Base-by-base conservation (phyloP, 2,329 filamentous ascomycete species). In the Huntiella bhutanensis region DNA sequence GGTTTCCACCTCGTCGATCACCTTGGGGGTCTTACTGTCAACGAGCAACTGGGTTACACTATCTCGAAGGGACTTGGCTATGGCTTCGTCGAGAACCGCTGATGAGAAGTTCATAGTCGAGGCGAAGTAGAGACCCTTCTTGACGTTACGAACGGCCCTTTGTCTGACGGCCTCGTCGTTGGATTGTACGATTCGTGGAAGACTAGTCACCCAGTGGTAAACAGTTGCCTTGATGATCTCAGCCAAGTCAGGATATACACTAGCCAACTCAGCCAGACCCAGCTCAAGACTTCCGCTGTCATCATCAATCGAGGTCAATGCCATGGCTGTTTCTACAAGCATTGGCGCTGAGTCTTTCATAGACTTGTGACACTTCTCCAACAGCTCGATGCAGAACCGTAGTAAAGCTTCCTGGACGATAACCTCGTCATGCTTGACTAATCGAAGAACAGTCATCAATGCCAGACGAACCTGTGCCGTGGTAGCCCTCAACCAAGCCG, bases 151-250 rank as follows among this genome's bases (percentile, higher is more conserved):
- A 19, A 96, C 71, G 2, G 79, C 76, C 47, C 72, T 70, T 51
- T 76, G 70, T 58, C 92, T 93, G 22, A 71, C 66, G n/a, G 69
- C 68, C 53, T 94, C 85, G 54, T 96, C 86, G 53, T 77, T 80
- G 6, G 77, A 75, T 58, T 88, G 84, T 76, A 95, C 87, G 11
- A 84, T 62, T 12, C 86, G 73, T 4, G 88, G 80, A 13, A 98
- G 70, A 36, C 83, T 79, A 2, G 75, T 74, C 17, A 87, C 71
- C 86, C 87, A 95, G 45, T 77, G 77, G 58, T 88, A 82, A 1
- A 92, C 68, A 1, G 74, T 80, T 22, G 69, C 71, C 54, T 83
- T 82, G 19, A 88, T 64, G 2, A 73, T 64, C 16, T 81, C 75
- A 3, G 70, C 63, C 2, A 87, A 66, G 42, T 71, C 64, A 1